Evolutionary conservation across 2,329 filamentous ascomycete species (phyloP).

Genomic region (Pyricularia pennisetigena): DNA sequence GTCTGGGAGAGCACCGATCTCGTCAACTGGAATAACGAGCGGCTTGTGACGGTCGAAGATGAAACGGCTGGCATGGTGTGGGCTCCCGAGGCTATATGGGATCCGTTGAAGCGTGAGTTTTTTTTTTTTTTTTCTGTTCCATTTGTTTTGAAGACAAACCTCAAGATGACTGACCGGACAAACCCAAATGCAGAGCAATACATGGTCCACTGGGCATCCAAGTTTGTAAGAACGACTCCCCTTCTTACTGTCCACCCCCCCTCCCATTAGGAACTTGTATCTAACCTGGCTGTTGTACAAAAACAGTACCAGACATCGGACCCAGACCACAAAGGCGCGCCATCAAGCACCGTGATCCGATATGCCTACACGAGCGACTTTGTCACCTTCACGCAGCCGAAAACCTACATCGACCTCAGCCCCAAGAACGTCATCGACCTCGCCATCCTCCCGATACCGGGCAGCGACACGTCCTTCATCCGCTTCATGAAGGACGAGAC

Average conservation of each 20-base stretch:
- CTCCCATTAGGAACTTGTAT: too few relatives aligned
- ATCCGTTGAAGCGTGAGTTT: conserved; percentile 26
- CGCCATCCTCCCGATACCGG: conserved; percentile 39
- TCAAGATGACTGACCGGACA: not conserved
- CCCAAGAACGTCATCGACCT: conserved; percentile 43
- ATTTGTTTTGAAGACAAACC: not conserved
- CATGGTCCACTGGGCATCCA: conserved; percentile 36
- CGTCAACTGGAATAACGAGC: conserved; percentile 35
- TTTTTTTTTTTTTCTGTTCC: not conserved
- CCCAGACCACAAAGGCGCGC: conserved; percentile 33
- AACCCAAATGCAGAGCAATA: conserved; percentile 23
- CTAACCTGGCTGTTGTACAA: not conserved
- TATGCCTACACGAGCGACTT: conserved; percentile 48
- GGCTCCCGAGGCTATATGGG: conserved; percentile 46
- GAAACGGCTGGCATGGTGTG: conserved; percentile 47
- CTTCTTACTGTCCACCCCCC: not conserved
- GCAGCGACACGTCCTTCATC: conserved; percentile 24
- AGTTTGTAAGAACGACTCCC: conserved; percentile 25
- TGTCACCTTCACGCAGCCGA: conserved; percentile 35
- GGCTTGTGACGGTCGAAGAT: conserved; percentile 39
- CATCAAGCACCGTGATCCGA: conserved; percentile 35
- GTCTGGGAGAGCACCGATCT: conserved; percentile 45
- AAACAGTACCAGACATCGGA: conserved; percentile 35
- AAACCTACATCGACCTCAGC: conserved; percentile 38
- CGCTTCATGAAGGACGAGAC: conserved; percentile 48